Base-by-base conservation (phyloP, 2,329 filamentous ascomycete genomes). In the Neonectria punicea region DNA sequence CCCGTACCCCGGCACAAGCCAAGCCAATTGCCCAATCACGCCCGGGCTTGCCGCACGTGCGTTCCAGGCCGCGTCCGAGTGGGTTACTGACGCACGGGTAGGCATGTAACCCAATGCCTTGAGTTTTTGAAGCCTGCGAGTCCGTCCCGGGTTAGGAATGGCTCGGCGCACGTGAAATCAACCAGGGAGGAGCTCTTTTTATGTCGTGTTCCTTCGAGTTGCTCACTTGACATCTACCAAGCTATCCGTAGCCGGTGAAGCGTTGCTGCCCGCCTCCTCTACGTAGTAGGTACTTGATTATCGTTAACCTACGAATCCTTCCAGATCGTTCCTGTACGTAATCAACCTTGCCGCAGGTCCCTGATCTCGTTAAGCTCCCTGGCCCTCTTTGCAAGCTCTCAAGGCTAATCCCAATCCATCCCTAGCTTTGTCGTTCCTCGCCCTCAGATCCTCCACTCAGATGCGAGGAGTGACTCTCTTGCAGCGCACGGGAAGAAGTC, bases 91-190 rank as follows among this genome's bases (percentile, higher is more conserved):
- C 51, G 65, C 67, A 58, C 65, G 67, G 65, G 65, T 53, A 68
- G 65, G 65, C 65, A 68, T 65, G 64, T 36, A 64, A 66, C 61
- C 61, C 57, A 34, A 64, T 61, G 61, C 56, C 59, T 67, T 22
- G 39, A 44, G 34, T 36, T 25, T 25, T 25, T 25, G 25, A 25
- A 25, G 25, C 6, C 6, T 25, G 25, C 25, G 25, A 25, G 25
- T 25, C 25, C 25, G 5, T 5, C 25, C 25, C 5, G 25, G 25
- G 25, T 1, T 25, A 6, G 51, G 50, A 61, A 61, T 55, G 25
- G 44, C 58, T 50, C n/a, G 58, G 6, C 32, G 14, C 58, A 61
- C 51, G 58, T 61, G 58, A 61, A 43, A 13, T 32, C 44, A 46
- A 46, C 25, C 57, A 41, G 36, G 16, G 36, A 20, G 25, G 36